Base-by-base conservation (phyloP, 768 basidiomycete genomes). In the Termitomyces sp. region DNA sequence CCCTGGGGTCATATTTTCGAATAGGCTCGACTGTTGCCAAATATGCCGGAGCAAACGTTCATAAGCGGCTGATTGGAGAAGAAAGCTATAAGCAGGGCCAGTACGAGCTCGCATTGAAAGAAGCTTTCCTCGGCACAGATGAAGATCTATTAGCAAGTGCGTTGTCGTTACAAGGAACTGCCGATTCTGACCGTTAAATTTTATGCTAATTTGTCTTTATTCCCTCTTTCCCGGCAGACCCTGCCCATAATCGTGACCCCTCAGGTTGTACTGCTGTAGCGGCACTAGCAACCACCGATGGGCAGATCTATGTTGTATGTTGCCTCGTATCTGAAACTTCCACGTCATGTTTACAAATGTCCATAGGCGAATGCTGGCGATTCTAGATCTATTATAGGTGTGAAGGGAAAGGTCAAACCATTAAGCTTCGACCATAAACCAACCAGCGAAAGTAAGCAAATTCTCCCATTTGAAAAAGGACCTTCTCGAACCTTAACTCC, bases 381-480 rank as follows among this genome's bases (percentile, higher is more conserved):
- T 74, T 98, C 97, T 13, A 79, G 97, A 65, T 87, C 90, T 20
- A 92, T 99, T 26, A 77, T 99, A 61, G 84, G 87, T 36, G 73
- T 90, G 61, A 88, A 87, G 64, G 97, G 97, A 2, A 82, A 87
- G 65, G 95, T 85, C 16, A 92, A 95, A 66, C 81, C 92, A 18
- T 77, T 99, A 61, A 96, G 94, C 66, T 88, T 83, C 66, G 97
- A 99, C 71, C 97, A 99, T 72, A 99, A 99, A 70, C 97, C 97
- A 4, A 86, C 86, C 30, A 94, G 89, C 68, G 84, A 88, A 63
- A 77, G 92, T 92, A 57, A 64, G 87, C 73, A 48, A 40, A 24
- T 50, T 26, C 32, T 44, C 30, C 46, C 18, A 35, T 46, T n/a
- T 12, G n/a, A 9, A 30, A 50, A 54, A 10, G 20, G 28, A 12